Conservation (phyloP, 2,329 filamentous ascomycete species). For the Penicillium sp. region DNA sequence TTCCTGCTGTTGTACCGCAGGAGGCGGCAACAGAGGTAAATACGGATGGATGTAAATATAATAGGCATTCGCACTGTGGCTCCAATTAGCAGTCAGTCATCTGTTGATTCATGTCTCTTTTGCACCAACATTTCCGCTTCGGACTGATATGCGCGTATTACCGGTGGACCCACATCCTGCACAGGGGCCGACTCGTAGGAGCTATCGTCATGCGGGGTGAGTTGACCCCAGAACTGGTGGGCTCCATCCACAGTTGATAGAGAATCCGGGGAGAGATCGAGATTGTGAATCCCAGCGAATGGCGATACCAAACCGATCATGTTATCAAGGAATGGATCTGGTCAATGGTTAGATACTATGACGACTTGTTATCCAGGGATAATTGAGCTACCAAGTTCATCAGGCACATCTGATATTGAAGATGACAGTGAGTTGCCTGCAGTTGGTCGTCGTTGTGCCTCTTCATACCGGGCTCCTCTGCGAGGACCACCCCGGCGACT, state of each 20-base stretch:
- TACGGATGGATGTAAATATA: constrained; percentile 24
- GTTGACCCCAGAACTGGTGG: constrained; percentile 10
- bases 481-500: constrained; percentile 22
- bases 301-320: constrained; percentile 14
- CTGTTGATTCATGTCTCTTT: not conserved
- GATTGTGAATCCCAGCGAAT: constrained; percentile 14
- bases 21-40: constrained; percentile 18
- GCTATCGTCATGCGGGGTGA: constrained; percentile 9
- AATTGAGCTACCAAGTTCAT: constrained; percentile 6
- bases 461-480: constrained; percentile 13
- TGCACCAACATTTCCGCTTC: constrained; percentile 19
- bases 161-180: constrained; percentile 1
- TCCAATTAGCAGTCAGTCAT: not conserved
- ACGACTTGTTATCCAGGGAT: not conserved
- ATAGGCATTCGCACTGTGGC: constrained; percentile 19
- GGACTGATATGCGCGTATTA: constrained; percentile 14
- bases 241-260: constrained; percentile 7
- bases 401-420: constrained; percentile 2
- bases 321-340: constrained; percentile 13
- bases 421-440: not conserved
- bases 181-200: constrained; percentile 1
- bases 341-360: not conserved
- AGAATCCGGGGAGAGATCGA: constrained; percentile 13
- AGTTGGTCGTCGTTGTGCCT: constrained; percentile 3
- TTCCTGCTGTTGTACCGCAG: constrained; percentile 6